phyloP scores from a whole-genome alignment of 768 basidiomycete genomes.

The Grammothele lineata region DNA sequence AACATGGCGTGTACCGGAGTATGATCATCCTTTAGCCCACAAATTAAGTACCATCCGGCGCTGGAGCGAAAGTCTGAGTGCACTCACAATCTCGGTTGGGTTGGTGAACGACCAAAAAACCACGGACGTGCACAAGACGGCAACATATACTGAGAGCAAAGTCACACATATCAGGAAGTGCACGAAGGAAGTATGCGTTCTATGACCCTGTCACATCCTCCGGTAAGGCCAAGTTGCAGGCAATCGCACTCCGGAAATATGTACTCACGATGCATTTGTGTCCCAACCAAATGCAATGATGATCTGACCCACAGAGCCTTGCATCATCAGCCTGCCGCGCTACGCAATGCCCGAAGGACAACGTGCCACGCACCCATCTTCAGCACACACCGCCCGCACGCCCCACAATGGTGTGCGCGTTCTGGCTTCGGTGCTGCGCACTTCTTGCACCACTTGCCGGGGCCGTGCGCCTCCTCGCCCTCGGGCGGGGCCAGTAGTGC shows the following conservation, averaged over 20 bases:
- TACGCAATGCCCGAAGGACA: too few relatives aligned
- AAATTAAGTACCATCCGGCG: not conserved
- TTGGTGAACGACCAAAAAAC: slow-evolving; percentile 65
- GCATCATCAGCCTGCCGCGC: too few relatives aligned
- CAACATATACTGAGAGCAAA: slow-evolving; percentile 58
- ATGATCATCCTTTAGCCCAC: slow-evolving; percentile 45
- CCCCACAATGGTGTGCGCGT: slow-evolving; percentile 67
- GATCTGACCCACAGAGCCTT: slow-evolving; percentile 44
- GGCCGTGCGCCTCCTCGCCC: slow-evolving; percentile 41
- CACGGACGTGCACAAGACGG: slow-evolving; percentile 45
- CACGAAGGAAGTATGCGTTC: slow-evolving; percentile 81
- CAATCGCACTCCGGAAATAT: too few relatives aligned
- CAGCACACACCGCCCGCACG: slow-evolving; percentile 72
- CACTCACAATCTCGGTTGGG: slow-evolving; percentile 57
- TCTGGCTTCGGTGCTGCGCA: slow-evolving; percentile 82
- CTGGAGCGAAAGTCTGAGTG: not conserved
- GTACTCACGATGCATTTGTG: slow-evolving; percentile 66
- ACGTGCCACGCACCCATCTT: slow-evolving; percentile 65
- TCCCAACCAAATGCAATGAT: slow-evolving; percentile 85
- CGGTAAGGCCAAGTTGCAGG: too few relatives aligned
- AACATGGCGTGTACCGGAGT: slow-evolving; percentile 71
- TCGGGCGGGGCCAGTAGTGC: slow-evolving; percentile 48
- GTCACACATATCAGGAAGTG: slow-evolving; percentile 69
- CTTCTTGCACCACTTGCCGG: slow-evolving; percentile 70
- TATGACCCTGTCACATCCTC: slow-evolving; percentile 53